Conservation (phyloP, 345 rosid genomes). For the Bruguiera gymnorhiza region DNA sequence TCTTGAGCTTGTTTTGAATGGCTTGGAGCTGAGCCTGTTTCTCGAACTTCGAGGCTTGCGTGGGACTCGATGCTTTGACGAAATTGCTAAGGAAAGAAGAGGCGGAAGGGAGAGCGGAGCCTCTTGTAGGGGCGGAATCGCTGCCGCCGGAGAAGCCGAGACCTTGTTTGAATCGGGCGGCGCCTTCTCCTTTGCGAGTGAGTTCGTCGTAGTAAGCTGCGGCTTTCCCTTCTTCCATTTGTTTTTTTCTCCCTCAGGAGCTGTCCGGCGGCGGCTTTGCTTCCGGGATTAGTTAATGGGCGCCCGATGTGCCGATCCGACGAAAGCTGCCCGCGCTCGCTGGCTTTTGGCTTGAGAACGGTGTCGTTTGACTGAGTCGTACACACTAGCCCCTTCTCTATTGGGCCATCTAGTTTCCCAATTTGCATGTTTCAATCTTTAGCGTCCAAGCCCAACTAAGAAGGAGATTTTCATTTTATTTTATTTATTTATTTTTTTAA, state of each 20-base stretch:
- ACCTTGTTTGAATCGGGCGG: constrained; percentile 96
- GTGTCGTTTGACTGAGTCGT: too few species aligned
- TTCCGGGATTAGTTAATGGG: neutral
- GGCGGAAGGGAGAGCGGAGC: constrained; percentile 46
- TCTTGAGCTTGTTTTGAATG: constrained; percentile 69
- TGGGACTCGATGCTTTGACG: constrained; percentile 71
- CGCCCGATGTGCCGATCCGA: neutral
- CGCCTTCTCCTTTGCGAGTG: constrained; percentile 83
- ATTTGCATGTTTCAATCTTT: too few species aligned
- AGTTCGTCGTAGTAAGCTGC: constrained; percentile 50
- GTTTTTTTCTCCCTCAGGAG: neutral
- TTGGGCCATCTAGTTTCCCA: too few species aligned
- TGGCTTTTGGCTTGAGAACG: too few species aligned
- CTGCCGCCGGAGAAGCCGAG: constrained; percentile 66
- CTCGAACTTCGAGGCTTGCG: constrained; percentile 40
- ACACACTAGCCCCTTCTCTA: too few species aligned
- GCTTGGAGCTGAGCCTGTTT: constrained; percentile 63
- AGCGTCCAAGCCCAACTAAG: too few species aligned
- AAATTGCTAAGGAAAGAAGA: constrained; percentile 65
- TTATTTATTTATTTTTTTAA: neutral
- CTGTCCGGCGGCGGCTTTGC: neutral
- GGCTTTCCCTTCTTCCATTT: constrained; percentile 27
- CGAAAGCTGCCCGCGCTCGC: neutral
- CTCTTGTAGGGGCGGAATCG: constrained; percentile 40
- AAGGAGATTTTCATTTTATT: too few species aligned